These are phyloP conservation scores for Osmanthus fragrans DNA, from an alignment of 257 asterid species.

Conservation along the genomic window DNA sequence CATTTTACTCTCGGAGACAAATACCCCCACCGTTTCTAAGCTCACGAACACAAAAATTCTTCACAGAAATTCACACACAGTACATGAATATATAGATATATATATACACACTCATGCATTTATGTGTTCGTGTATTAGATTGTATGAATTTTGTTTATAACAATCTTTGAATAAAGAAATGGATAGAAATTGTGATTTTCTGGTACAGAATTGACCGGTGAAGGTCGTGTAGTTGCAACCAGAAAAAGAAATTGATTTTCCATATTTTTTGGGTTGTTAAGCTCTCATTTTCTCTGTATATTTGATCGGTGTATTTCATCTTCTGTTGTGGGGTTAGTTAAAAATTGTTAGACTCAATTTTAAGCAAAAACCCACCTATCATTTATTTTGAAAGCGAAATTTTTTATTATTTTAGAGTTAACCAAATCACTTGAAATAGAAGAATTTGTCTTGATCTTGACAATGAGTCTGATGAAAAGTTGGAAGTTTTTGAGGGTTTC, in stretches of 20 bases:
- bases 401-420: constrained; percentile 23
- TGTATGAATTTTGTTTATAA: neutral
- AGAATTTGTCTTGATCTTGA: constrained; percentile 51
- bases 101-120: neutral
- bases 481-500: constrained; percentile 35
- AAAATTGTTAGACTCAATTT: constrained; percentile 48
- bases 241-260: constrained; percentile 27
- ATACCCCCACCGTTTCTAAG: constrained; percentile 10
- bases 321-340: constrained; percentile 64
- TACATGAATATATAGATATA: neutral
- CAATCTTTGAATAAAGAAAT: constrained; percentile 15
- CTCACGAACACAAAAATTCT: neutral
- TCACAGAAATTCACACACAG: neutral
- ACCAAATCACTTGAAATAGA: constrained; percentile 37
- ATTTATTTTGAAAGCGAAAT: constrained; percentile 13
- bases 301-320: constrained; percentile 51
- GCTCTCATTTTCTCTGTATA: constrained; percentile 58
- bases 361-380: constrained; percentile 57
- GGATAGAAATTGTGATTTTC: constrained; percentile 25
- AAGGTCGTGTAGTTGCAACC: constrained; percentile 31
- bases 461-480: constrained; percentile 50
- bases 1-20: constrained; percentile 28
- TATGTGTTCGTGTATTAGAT: neutral
- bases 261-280: constrained; percentile 49
- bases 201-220: constrained; percentile 47